Evolutionary conservation across 768 basidiomycete genomes (phyloP), one percentile per base, ranked within the genome.

Genomic region (Serendipita sp.): DNA sequence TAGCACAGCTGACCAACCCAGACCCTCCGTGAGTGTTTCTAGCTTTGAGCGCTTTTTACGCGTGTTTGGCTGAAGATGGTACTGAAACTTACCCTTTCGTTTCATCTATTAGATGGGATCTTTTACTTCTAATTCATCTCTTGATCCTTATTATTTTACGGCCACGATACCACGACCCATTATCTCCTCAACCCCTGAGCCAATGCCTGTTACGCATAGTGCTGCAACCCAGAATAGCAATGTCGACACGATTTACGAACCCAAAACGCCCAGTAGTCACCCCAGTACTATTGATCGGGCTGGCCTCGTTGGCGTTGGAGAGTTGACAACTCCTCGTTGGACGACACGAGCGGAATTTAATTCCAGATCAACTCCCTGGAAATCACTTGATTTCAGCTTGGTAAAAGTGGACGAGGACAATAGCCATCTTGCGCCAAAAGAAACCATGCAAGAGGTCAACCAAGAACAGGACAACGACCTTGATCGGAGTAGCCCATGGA

Each of bases 241-340:
- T 51, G 7, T n/a, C n/a, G 37, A 60, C 10, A 44, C 73, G 35
- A 68, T 74, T 45, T 73, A 73, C 58, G 82, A 85, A 67, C 84
- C 86, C 16, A 75, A 83, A 44, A 89, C 89, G 0, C 90, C 90
- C 7, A 85, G 80, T 38, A 80, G 82, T 66, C 86, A 92, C 75
- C 86, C 88, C 24, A 83, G 88, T 24, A 73, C 77, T 68, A 92
- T 92, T 67, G 93, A 98, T 76, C 81, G 96, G 65, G 81, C 84
- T 16, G 88, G 85, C 44, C 83, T 98, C 45, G 84, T 98, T 63
- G 96, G 96, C 30, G 89, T 98, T 3, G 96, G 96, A 44, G 96
- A 99, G 75, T 82, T 98, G 37, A 78, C 92, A 18, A 99, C 96
- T n/a, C 96, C 96, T 56, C 83, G 93, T 67, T 99, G 93, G 94